These are phyloP conservation scores for Pseudonitzschia delicatissima DNA, from an alignment of 108 stramenopile genomes.

Conservation along the genomic window DNA sequence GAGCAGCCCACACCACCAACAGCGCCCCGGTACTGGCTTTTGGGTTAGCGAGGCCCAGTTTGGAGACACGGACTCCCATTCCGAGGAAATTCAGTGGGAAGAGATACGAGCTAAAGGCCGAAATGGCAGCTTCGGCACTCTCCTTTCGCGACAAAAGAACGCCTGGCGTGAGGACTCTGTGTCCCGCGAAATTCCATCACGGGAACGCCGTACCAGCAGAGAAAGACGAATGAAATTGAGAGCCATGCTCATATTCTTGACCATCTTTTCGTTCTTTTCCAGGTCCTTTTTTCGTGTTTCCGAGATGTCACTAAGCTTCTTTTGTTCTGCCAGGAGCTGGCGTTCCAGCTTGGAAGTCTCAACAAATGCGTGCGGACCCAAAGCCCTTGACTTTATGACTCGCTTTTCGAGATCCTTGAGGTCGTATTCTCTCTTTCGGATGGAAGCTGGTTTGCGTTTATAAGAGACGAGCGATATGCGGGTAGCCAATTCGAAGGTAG, in stretches of 20 bases:
- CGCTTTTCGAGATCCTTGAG: conserved; percentile 47
- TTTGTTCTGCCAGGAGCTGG: conserved; percentile 61
- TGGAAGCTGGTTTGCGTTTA: conserved; percentile 40
- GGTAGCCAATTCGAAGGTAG: conserved; percentile 41
- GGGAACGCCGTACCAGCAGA: conserved; percentile 68
- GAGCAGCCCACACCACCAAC: conserved; percentile 69
- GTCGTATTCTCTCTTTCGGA: conserved; percentile 40
- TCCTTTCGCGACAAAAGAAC: conserved; percentile 30
- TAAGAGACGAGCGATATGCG: conserved; percentile 41
- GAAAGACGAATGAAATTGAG: conserved; percentile 41
- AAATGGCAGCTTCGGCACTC: conserved; percentile 27
- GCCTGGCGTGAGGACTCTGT: conserved; percentile 24
- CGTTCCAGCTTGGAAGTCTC: conserved; percentile 82
- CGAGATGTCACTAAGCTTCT: conserved; percentile 41
- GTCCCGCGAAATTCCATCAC: conserved; percentile 59
- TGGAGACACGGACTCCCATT: conserved; percentile 56
- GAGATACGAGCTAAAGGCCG: conserved; percentile 54
- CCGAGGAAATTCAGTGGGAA: conserved; percentile 72
- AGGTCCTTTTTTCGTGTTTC: conserved; percentile 33
- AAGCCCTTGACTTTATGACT: conserved; percentile 49
- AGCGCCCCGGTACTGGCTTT: conserved; percentile 59
- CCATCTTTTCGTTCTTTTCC: conserved; percentile 33
- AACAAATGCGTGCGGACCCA: conserved; percentile 78
- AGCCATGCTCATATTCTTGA: conserved; percentile 33
- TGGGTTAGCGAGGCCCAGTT: conserved; percentile 49